Evolutionary conservation across 2,329 filamentous ascomycete species (phyloP).

Genomic region (Colletotrichum higginsianum): DNA sequence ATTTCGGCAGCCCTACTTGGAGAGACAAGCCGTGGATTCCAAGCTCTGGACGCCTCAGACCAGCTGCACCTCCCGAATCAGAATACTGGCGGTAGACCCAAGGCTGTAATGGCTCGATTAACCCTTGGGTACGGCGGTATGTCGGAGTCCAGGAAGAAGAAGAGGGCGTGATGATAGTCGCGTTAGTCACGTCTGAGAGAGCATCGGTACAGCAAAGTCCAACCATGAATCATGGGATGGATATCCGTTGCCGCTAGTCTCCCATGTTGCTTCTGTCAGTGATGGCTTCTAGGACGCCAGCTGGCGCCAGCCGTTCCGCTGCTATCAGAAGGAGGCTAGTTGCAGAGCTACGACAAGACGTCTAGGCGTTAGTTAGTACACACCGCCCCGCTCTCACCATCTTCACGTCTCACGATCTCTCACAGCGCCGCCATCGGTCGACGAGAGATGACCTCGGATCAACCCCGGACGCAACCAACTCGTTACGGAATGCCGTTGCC

Average conservation of each 20-base stretch:
- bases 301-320: not conserved
- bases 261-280: too few relatives aligned
- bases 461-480: not conserved
- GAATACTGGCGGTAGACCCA: not conserved
- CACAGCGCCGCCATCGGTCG: conserved; percentile 2
- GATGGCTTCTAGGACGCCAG: not conserved
- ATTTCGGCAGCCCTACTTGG: not conserved
- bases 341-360: not conserved
- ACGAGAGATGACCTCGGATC: not conserved
- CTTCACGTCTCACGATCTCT: conserved; percentile 9
- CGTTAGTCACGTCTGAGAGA: too few relatives aligned
- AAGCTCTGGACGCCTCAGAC: not conserved
- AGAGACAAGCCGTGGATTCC: not conserved
- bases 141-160: not conserved
- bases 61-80: not conserved
- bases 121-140: not conserved
- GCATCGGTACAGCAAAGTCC: too few relatives aligned
- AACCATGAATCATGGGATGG: too few relatives aligned
- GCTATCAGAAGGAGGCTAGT: not conserved
- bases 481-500: not conserved
- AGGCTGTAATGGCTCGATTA: not conserved
- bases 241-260: not conserved
- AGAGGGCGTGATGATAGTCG: too few relatives aligned
- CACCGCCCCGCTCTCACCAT: not conserved
- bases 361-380: not conserved